Percentiles rank a stretch among this genome's conserved stretches.
These are phyloP conservation scores for Hymenochaete sp. DNA, from an alignment of 1,284 basidiomycete genomes.

Conservation along the genomic window DNA sequence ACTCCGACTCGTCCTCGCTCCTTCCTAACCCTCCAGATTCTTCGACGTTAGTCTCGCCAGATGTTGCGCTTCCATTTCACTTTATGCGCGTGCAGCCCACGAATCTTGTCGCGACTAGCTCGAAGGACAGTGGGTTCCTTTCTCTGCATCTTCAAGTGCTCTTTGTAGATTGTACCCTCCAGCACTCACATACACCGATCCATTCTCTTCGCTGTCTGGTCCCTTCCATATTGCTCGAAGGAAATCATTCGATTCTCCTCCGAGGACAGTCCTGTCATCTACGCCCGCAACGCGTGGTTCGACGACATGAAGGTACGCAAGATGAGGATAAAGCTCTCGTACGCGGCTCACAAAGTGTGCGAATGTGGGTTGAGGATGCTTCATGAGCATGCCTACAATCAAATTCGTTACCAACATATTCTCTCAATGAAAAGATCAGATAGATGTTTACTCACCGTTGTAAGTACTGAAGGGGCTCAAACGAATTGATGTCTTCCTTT, in stretches of 20 bases:
- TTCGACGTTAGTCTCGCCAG: too few species aligned
- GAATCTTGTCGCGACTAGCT: too few species aligned
- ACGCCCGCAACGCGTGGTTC: conserved; percentile 26
- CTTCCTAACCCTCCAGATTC: too few species aligned
- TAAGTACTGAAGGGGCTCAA: conserved; percentile 28
- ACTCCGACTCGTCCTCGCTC: too few species aligned
- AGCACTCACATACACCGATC: conserved; percentile 24
- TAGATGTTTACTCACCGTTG: conserved; percentile 14
- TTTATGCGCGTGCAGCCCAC: too few species aligned
- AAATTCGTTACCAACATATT: background rate
- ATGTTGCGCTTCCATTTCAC: too few species aligned
- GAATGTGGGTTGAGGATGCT: conserved; percentile 35
- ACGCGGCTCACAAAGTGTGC: conserved; percentile 29
- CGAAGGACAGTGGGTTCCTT: too few species aligned
- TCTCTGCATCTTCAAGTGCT: conserved; percentile 25
- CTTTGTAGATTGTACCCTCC: conserved; percentile 26
- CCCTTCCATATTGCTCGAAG: conserved; percentile 29
- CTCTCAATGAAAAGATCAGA: background rate
- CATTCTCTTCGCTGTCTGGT: conserved; percentile 1
- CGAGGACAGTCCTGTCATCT: conserved; percentile 6
- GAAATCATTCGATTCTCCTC: conserved; percentile 27
- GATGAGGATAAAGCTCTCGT: conserved; percentile 31
- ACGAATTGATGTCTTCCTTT: conserved; percentile 30
- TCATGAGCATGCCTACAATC: conserved; percentile 25
- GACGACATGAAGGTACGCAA: conserved; percentile 53